Percentiles rank a stretch among this genome's conserved stretches.
Conservation (phyloP, 768 basidiomycete genomes). For the Rhodotorula toruloides region DNA sequence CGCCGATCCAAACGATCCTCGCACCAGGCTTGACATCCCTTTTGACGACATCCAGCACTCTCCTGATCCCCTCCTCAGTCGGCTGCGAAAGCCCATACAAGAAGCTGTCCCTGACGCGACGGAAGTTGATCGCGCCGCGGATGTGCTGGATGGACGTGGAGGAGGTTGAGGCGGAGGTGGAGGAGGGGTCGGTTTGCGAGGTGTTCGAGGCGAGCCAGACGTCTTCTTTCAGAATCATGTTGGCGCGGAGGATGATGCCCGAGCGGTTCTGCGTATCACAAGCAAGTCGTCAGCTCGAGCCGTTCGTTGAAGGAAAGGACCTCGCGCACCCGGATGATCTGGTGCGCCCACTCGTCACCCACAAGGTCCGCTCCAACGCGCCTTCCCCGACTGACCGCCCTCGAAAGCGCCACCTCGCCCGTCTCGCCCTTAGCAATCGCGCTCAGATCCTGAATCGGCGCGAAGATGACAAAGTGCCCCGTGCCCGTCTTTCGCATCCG, state of each 20-base stretch:
- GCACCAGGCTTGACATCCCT: background rate
- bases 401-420: background rate
- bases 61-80: constrained; percentile 74
- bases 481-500: constrained; percentile 51
- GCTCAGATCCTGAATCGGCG: constrained; percentile 82
- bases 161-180: no score
- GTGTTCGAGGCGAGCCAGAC: constrained; percentile 28
- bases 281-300: no score
- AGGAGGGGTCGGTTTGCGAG: no score
- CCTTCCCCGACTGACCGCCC: constrained; percentile 58
- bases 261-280: constrained; percentile 63
- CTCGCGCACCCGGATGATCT: constrained; percentile 73
- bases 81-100: constrained; percentile 94
- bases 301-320: background rate
- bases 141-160: no score
- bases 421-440: constrained; percentile 57
- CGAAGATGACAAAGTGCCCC: constrained; percentile 71
- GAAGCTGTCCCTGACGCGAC: constrained; percentile 69
- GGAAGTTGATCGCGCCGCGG: constrained; percentile 91
- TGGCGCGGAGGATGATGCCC: constrained; percentile 87
- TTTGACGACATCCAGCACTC: constrained; percentile 22
- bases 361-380: constrained; percentile 67
- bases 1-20: constrained; percentile 74
- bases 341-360: constrained; percentile 92
- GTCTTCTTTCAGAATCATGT: constrained; percentile 62